Base-by-base conservation (phyloP, 2,329 filamentous ascomycete species). In the Exserohilum rostratum region DNA sequence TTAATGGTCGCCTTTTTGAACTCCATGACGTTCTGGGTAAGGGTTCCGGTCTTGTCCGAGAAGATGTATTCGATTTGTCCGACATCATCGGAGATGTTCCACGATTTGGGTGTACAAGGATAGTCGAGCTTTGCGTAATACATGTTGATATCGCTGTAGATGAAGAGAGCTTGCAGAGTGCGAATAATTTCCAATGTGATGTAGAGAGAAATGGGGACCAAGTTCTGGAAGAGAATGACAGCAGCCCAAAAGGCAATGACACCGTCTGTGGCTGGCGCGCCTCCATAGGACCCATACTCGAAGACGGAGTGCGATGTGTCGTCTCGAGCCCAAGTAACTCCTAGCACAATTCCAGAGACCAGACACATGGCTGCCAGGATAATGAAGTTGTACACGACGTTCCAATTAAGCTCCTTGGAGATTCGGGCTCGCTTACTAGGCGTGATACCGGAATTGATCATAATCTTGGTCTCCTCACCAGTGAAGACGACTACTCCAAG, bases 21-120 rank as follows among this genome's bases (percentile, higher is more conserved):
- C 75, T 99, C 96, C 95, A 96, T 96, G 48, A 96, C 90, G 72
- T 96, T 96, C 69, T 96, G 91, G 0, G 91, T 96, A 61, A 96
- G 78, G 2, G 91, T 96, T 54, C 91, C 91, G 0, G 91, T 96
- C 78, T 96, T 96, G 81, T 96, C 91, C 0, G 91, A 97, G 76
- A 99, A 99, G 64, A 99, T 96, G 79, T 98, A 99, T 77, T 98
- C 95, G 59, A 99, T 96, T 77, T 99, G 95, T 11, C 95, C 95
- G 42, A 99, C 83, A 68, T 99, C 96, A 71, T 99, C 95, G 0
- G 93, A 98, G 46, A 99, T 98, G 72, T 98, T 99, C 95, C 95
- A 99, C 0, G 93, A 92, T 71, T 98, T 98, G 5, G 96, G 95
- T 10, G 96, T 91, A 72, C 96, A 99, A 2, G 93, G 92, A 70